phyloP scores from a whole-genome alignment of 495 filamentous ascomycete species.

The Friedmanniomyces endolithicus region DNA sequence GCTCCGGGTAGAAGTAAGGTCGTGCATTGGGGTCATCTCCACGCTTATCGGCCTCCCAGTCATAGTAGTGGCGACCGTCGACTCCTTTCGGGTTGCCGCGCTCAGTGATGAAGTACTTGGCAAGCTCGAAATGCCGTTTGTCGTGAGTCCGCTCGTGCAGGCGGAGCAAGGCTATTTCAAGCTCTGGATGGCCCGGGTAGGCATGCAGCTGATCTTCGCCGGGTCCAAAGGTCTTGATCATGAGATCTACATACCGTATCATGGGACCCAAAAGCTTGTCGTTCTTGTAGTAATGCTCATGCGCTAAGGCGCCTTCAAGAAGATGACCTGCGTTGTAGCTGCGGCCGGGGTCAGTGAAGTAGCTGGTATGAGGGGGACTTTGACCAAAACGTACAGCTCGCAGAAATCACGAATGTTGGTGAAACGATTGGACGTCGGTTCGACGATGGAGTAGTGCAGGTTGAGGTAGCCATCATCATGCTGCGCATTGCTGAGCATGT shows the following conservation, averaged over 20 bases:
- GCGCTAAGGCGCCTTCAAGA: constrained; percentile 47
- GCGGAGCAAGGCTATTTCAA: constrained; percentile 45
- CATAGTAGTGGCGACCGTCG: constrained; percentile 39
- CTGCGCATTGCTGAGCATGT: constrained; percentile 44
- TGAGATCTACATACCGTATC: constrained; percentile 42
- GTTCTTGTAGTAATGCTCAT: constrained; percentile 40
- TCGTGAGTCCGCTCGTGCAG: constrained; percentile 39
- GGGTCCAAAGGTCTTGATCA: constrained; percentile 39
- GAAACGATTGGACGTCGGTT: constrained; percentile 37
- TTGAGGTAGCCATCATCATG: constrained; percentile 48
- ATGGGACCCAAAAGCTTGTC: constrained; percentile 40
- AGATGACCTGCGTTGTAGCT: constrained; percentile 50
- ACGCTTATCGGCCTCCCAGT: constrained; percentile 38
- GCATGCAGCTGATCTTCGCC: constrained; percentile 40
- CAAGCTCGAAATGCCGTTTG: constrained; percentile 37
- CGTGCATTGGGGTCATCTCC: constrained; percentile 38
- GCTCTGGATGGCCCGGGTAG: constrained; percentile 50
- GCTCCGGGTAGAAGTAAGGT: constrained; percentile 33
- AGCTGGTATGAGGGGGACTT: background rate
- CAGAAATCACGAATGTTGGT: constrained; percentile 49
- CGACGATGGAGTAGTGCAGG: constrained; percentile 46
- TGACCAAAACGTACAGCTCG: constrained; percentile 38
- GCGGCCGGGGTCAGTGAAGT: background rate
- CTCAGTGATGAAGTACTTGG: constrained; percentile 45
- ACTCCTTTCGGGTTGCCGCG: constrained; percentile 41